A percentile compares a stretch with the other conserved stretches of the same genome.
These are phyloP conservation scores for Adansonia gregorii DNA, from an alignment of 441 rosid species.

Conservation along the genomic window DNA sequence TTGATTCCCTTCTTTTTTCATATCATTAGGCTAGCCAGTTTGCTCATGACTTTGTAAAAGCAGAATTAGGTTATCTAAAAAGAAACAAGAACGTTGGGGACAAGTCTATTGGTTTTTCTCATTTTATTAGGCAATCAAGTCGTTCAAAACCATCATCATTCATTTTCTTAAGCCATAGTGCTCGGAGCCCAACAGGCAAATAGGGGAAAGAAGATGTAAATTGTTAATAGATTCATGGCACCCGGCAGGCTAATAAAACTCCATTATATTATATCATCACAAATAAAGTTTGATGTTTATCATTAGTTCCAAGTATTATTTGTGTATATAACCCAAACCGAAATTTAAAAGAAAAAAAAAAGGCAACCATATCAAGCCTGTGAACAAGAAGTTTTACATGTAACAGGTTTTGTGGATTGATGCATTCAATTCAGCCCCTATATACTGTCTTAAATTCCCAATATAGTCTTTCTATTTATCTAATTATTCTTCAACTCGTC, in stretches of 20 bases:
- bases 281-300: neutral
- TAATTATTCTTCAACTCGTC: constrained; percentile 1
- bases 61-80: neutral
- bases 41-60: neutral
- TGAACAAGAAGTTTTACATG: constrained; percentile 28
- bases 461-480: neutral
- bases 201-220: neutral
- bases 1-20: neutral
- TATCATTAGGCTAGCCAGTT: neutral
- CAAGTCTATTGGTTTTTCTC: neutral
- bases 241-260: neutral
- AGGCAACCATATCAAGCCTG: constrained; percentile 19
- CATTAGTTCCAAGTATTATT: constrained; percentile 10
- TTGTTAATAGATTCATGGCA: neutral
- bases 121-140: neutral
- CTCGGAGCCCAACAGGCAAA: neutral
- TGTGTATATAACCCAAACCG: constrained; percentile 32
- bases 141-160: neutral
- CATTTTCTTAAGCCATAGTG: neutral
- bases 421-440: neutral
- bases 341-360: neutral
- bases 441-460: neutral
- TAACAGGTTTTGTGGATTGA: neutral
- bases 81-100: neutral
- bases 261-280: neutral